Conservation (phyloP, 1,284 basidiomycete species). For the Ceratobasidium sp. region DNA sequence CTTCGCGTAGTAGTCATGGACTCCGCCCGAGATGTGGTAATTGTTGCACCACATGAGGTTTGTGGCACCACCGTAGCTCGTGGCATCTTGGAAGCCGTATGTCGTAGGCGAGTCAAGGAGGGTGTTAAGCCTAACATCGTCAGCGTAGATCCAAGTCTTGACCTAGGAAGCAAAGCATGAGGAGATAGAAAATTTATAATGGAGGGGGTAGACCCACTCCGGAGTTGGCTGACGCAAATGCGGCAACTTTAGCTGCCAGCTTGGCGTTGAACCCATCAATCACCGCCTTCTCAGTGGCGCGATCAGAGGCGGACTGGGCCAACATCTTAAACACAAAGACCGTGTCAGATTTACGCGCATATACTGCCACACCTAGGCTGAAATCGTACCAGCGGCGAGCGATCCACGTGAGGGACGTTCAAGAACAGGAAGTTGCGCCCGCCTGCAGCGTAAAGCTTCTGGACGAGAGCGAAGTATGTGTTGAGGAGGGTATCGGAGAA, state of each 20-base stretch:
- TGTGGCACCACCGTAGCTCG: conserved; percentile 44
- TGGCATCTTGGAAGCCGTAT: conserved; percentile 47
- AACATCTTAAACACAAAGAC: conserved; percentile 35
- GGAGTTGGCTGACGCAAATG: conserved; percentile 17
- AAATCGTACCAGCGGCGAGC: conserved; percentile 63
- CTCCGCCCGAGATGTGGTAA: conserved; percentile 43
- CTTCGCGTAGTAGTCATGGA: conserved; percentile 35
- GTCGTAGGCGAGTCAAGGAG: conserved; percentile 44
- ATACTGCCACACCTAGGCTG: background rate
- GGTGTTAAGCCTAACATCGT: conserved; percentile 27
- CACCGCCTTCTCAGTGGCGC: conserved; percentile 26
- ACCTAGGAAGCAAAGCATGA: conserved; percentile 19
- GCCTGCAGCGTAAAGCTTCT: conserved; percentile 67
- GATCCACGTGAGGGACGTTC: conserved; percentile 74
- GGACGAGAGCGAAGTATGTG: conserved; percentile 70
- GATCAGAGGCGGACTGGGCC: background rate
- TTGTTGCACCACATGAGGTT: conserved; percentile 49
- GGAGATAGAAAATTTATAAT: too few relatives aligned
- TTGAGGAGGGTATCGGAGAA: conserved; percentile 67
- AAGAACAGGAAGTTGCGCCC: conserved; percentile 75
- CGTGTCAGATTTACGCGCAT: conserved; percentile 2
- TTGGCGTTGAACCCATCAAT: conserved; percentile 46
- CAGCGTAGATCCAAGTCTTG: conserved; percentile 45
- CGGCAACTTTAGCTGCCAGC: conserved; percentile 22
- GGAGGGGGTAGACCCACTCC: too few relatives aligned